phyloP scores from a whole-genome alignment of 176 grass and related monocot genomes.

The Musa itinerans region DNA sequence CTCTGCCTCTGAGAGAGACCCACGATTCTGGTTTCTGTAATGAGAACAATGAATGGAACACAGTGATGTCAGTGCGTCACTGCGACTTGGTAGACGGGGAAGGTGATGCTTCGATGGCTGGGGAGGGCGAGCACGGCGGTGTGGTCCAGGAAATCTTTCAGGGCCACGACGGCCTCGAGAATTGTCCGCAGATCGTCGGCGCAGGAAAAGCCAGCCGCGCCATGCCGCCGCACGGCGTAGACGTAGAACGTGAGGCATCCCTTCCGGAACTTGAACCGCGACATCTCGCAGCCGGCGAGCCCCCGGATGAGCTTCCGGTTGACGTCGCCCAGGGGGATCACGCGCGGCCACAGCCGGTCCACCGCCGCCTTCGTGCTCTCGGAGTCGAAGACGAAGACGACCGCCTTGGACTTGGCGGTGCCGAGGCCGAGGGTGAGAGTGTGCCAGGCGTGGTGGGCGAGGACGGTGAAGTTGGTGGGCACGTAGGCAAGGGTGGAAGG shows the following conservation, averaged over 20 bases:
- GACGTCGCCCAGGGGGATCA: constrained; percentile 80
- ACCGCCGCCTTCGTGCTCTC: constrained; percentile 77
- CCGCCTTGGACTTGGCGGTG: constrained; percentile 89
- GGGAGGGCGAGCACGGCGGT: constrained; percentile 91
- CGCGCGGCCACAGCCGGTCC: constrained; percentile 68
- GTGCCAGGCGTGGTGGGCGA: constrained; percentile 94
- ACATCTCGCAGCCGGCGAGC: constrained; percentile 83
- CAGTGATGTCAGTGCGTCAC: constrained; percentile 29
- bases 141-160: constrained; percentile 90
- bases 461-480: constrained; percentile 94
- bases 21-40: too few species aligned
- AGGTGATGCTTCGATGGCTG: constrained; percentile 80
- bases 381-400: constrained; percentile 88
- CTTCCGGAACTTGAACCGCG: constrained; percentile 93
- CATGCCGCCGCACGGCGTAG: constrained; percentile 70
- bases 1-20: too few species aligned
- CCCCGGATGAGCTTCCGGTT: constrained; percentile 90
- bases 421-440: constrained; percentile 89
- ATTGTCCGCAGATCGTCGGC: constrained; percentile 63
- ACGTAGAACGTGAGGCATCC: constrained; percentile 97
- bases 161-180: constrained; percentile 57
- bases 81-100: constrained; percentile 38
- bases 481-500: constrained; percentile 72
- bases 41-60: too few species aligned
- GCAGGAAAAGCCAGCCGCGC: constrained; percentile 69